Percentiles rank a stretch among this genome's conserved stretches.
These are phyloP conservation scores for Lentinula boryana DNA, from an alignment of 768 basidiomycete species.

Conservation along the genomic window DNA sequence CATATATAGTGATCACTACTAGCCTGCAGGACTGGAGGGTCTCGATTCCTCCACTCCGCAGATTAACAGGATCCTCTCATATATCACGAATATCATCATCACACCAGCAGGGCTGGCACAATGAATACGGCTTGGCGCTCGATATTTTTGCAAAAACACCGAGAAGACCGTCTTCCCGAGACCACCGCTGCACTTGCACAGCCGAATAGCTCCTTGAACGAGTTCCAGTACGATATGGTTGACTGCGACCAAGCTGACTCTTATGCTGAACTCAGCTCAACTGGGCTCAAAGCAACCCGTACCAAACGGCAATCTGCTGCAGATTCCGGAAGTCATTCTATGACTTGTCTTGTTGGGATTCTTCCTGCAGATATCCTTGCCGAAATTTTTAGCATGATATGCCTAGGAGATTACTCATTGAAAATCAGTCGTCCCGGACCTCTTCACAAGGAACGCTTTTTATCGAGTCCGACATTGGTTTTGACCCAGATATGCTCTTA, in stretches of 20 bases:
- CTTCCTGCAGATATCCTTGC: background rate
- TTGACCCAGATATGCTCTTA: background rate
- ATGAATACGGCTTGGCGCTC: background rate
- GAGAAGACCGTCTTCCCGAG: background rate
- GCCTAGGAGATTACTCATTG: background rate
- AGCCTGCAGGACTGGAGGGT: no score
- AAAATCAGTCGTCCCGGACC: background rate
- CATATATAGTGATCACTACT: no score
- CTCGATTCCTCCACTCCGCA: no score
- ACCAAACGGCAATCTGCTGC: background rate
- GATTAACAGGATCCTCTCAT: no score
- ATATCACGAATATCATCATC: no score
- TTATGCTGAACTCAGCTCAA: background rate
- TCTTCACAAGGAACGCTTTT: background rate
- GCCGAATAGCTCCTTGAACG: background rate
- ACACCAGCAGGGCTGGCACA: no score
- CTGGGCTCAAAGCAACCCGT: background rate
- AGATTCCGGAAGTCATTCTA: background rate
- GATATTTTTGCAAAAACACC: background rate
- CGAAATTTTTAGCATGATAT: background rate
- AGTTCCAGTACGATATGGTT: background rate
- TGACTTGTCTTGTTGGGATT: background rate
- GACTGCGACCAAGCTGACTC: background rate
- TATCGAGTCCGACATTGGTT: background rate
- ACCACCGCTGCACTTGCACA: background rate